Evolutionary conservation across 83 land plant species (phyloP).

Genomic region (Diphasiastrum complanatum): DNA sequence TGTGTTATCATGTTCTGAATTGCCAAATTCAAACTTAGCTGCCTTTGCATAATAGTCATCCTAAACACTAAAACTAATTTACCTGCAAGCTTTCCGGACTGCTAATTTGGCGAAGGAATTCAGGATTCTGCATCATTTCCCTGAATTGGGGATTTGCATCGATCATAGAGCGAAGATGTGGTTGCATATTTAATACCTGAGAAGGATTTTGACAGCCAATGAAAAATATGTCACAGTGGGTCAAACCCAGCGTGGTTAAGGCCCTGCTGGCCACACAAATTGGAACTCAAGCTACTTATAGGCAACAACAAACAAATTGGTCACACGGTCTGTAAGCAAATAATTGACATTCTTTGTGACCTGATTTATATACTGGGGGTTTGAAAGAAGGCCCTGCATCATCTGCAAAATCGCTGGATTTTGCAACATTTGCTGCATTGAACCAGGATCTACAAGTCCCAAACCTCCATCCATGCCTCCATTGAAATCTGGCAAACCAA

Average conservation of each 20-base stretch:
- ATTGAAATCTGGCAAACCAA: slow-evolving; percentile 48
- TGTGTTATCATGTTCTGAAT: too few relatives aligned
- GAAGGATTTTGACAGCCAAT: neutral
- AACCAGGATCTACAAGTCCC: slow-evolving; percentile 41
- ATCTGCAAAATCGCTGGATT: slow-evolving; percentile 74
- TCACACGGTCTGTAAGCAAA: neutral
- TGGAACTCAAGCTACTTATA: too few relatives aligned
- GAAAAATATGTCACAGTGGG: too few relatives aligned
- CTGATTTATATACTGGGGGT: slow-evolving; percentile 83
- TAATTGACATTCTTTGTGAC: too few relatives aligned
- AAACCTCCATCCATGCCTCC: slow-evolving; percentile 40
- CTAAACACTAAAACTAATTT: neutral
- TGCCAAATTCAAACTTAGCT: too few relatives aligned
- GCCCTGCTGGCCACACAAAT: too few relatives aligned
- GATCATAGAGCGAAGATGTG: slow-evolving; percentile 54
- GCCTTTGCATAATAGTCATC: too few relatives aligned
- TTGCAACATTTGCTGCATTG: slow-evolving; percentile 70
- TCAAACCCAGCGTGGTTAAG: too few relatives aligned
- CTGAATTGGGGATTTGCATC: slow-evolving; percentile 69
- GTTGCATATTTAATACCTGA: slow-evolving; percentile 48
- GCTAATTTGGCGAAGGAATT: slow-evolving; percentile 63
- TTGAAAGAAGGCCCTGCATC: slow-evolving; percentile 74
- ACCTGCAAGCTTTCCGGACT: slow-evolving; percentile 91
- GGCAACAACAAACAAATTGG: too few relatives aligned
- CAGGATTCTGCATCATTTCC: slow-evolving; percentile 94